Conservation (phyloP, 1,284 basidiomycete species). For the Ganoderma resinaceum region DNA sequence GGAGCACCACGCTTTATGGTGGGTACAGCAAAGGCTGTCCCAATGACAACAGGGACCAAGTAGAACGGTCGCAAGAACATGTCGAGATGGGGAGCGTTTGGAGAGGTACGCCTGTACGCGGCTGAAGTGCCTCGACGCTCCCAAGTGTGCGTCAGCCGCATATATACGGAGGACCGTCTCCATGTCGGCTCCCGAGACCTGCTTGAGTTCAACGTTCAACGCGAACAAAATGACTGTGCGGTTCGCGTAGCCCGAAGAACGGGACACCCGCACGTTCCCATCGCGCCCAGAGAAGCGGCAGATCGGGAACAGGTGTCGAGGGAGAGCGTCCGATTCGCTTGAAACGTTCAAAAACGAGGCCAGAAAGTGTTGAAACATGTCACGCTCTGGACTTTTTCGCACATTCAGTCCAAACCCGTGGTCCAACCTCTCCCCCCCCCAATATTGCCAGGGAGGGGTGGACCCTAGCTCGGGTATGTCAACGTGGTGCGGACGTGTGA, state of each 20-base stretch:
- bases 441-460: not conserved
- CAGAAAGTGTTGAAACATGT: no score
- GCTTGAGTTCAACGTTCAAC: not conserved
- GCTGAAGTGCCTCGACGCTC: not conserved
- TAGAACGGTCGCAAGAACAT: slow-evolving; percentile 21
- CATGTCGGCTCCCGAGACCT: not conserved
- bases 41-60: slow-evolving; percentile 16
- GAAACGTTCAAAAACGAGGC: no score
- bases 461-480: not conserved
- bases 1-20: slow-evolving; percentile 21
- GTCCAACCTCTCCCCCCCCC: no score
- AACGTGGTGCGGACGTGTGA: not conserved
- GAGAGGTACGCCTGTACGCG: not conserved
- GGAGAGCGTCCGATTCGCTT: not conserved
- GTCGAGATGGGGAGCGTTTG: not conserved
- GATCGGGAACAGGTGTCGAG: not conserved
- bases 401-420: no score
- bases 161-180: not conserved
- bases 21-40: slow-evolving; percentile 16
- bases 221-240: not conserved
- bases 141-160: not conserved
- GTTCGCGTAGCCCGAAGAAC: not conserved
- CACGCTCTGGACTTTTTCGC: no score
- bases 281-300: not conserved
- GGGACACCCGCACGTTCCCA: not conserved